Percentiles rank a stretch among this genome's conserved stretches.
Evolutionary conservation across 257 asterid genomes (phyloP).

Genomic region (Solanum chaucha): DNA sequence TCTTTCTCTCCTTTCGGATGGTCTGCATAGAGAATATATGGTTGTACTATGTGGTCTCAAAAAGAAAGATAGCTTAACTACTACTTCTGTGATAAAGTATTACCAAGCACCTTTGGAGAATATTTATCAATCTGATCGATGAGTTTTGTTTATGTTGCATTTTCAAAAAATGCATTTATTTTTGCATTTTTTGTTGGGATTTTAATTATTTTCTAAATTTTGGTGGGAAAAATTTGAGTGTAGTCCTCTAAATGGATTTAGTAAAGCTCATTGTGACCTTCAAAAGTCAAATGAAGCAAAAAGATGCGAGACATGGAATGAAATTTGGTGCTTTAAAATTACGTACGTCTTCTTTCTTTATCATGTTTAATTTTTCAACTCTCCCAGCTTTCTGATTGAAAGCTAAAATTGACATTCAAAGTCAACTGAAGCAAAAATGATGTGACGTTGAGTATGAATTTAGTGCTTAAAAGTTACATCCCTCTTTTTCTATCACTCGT

Average conservation of each 20-base stretch:
- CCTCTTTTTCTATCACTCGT: background rate
- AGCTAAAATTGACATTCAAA: background rate
- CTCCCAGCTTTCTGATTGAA: constrained; percentile 44
- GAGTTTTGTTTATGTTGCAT: background rate
- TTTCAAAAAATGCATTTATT: background rate
- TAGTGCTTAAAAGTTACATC: background rate
- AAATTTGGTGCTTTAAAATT: background rate
- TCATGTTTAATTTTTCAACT: background rate
- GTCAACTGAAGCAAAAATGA: background rate
- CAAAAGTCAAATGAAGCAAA: background rate
- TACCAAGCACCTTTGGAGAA: background rate
- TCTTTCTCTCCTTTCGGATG: background rate
- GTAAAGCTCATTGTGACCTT: background rate
- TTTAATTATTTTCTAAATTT: background rate
- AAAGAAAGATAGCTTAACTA: background rate
- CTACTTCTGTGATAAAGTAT: background rate
- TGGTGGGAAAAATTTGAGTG: background rate
- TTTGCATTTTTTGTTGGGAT: background rate
- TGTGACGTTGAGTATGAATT: background rate
- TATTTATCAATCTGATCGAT: background rate
- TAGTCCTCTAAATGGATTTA: background rate
- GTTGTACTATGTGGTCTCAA: background rate
- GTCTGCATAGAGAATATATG: background rate
- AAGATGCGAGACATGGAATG: background rate
- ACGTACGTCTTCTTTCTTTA: background rate